A percentile compares a stretch with the other conserved stretches of the same genome.
Evolutionary conservation across 768 basidiomycete species (phyloP).

Genomic region (Dendrothele bispora): DNA sequence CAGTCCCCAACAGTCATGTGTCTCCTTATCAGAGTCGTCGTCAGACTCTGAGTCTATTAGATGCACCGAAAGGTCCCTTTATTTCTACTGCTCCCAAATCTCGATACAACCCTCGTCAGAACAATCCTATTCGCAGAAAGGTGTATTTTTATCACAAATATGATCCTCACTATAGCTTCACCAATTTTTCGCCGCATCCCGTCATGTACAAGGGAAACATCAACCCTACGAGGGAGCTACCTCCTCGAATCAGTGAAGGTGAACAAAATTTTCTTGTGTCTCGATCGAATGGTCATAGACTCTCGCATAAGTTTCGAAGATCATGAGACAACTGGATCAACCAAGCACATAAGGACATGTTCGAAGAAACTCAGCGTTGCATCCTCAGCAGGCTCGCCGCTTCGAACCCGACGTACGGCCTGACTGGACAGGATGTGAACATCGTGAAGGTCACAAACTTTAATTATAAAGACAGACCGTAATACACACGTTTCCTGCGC

Average conservation of each 20-base stretch:
- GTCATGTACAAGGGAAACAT: conserved; percentile 60
- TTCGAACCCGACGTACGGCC: conserved; percentile 58
- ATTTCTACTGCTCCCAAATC: too few species aligned
- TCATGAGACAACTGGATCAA: conserved; percentile 57
- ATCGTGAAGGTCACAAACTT: conserved; percentile 71
- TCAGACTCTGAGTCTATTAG: too few species aligned
- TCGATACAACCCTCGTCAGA: too few species aligned
- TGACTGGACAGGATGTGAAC: conserved; percentile 72
- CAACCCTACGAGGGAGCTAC: conserved; percentile 78
- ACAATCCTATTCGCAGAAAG: conserved; percentile 34
- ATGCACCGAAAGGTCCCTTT: too few species aligned
- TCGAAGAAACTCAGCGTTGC: conserved; percentile 62
- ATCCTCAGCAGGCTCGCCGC: conserved; percentile 68
- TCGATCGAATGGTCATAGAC: background rate
- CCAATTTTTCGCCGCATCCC: conserved; percentile 70
- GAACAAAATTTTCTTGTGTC: conserved; percentile 6
- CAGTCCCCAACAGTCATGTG: too few species aligned
- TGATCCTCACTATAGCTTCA: conserved; percentile 67
- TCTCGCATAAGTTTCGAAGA: conserved; percentile 51
- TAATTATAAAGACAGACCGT: too few species aligned
- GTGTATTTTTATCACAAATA: conserved; percentile 68
- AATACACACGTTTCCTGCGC: too few species aligned
- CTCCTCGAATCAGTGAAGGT: conserved; percentile 78
- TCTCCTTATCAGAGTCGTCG: too few species aligned
- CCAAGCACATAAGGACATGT: conserved; percentile 67